Base-by-base conservation (phyloP, 345 rosid genomes). In the Sisymbrium altissimum region DNA sequence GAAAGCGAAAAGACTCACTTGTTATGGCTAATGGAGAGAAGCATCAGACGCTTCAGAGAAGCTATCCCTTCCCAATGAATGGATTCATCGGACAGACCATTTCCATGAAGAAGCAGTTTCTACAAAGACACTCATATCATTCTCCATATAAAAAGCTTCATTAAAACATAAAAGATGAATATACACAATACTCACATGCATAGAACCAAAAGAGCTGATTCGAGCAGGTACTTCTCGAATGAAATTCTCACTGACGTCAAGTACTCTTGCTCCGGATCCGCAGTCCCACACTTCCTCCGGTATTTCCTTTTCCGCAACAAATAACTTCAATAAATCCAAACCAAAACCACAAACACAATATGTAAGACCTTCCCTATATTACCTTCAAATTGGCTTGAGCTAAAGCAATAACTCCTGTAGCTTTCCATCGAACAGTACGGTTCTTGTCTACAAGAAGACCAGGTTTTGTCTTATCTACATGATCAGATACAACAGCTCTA, bases 251-350 rank as follows among this genome's bases (percentile, higher is more conserved):
- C 86, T 83, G 55, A 87, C n/a, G 74, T 89, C 90, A 46, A 91
- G 82, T 65, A 88, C 83, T 84, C 91, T 86, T 10, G 75, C 74
- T 55, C 73, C 81, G 53, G 87, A 71, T 81, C 89, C 92, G 61
- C 86, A 84, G 17, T 70, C 68, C 97, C 97, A 89, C 23, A 89
- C 89, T 76, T 89, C 90, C 49, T 85, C 85, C 0, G 97, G 97
- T 88, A 94, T 82, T 70, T 71, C 82, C 98, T 78, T 66, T 61
- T 52, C 60, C 54, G 0, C 17, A 78, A 78, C 59, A 59, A 72
- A 58, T 61, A 57, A 64, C 44, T 63, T 45, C 64, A 64, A 52
- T 1, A 59, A 35, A 59, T 21, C 18, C 66, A 75, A 75, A 12
- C 18, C 8, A 54, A 64, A 23, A 63, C 48, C 43, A 48, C 25